A percentile compares a stretch with the other conserved stretches of the same genome.
Conservation (phyloP, 345 rosid genomes). For the Boechera stricta region DNA sequence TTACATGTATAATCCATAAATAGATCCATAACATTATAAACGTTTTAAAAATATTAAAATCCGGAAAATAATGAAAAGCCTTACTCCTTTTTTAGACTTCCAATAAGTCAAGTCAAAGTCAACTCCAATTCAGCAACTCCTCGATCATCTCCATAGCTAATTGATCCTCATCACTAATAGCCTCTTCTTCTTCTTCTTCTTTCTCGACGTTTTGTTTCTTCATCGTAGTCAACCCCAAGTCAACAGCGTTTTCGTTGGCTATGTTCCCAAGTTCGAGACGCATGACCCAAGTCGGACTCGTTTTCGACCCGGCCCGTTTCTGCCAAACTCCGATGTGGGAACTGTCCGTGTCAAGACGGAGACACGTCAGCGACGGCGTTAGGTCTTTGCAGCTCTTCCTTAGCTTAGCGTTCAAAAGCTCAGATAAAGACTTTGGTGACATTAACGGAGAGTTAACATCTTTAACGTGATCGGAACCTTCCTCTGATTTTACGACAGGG, state of each 20-base stretch:
- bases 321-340: slow-evolving; percentile 82
- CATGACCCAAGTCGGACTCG: slow-evolving; percentile 72
- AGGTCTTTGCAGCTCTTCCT: slow-evolving; percentile 60
- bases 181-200: slow-evolving; percentile 3
- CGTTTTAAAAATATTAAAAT: background rate
- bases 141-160: slow-evolving; percentile 80
- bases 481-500: slow-evolving; percentile 39
- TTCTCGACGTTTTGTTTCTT: slow-evolving; percentile 29
- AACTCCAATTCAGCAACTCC: slow-evolving; percentile 64
- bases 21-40: background rate
- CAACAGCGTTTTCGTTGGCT: slow-evolving; percentile 27
- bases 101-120: slow-evolving; percentile 25
- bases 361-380: slow-evolving; percentile 67
- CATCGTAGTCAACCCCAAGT: background rate
- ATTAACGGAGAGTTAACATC: slow-evolving; percentile 37
- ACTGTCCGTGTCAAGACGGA: slow-evolving; percentile 73
- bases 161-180: slow-evolving; percentile 35
- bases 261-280: slow-evolving; percentile 60
- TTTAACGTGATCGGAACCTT: slow-evolving; percentile 26
- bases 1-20: slow-evolving; percentile 21
- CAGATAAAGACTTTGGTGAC: slow-evolving; percentile 56
- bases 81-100: background rate
- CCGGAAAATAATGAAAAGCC: background rate
- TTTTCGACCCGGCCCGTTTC: slow-evolving; percentile 62
- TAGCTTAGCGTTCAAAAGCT: slow-evolving; percentile 62